These are phyloP conservation scores for Escovopsis weberi DNA, from an alignment of 2,329 filamentous ascomycete genomes.

Conservation along the genomic window DNA sequence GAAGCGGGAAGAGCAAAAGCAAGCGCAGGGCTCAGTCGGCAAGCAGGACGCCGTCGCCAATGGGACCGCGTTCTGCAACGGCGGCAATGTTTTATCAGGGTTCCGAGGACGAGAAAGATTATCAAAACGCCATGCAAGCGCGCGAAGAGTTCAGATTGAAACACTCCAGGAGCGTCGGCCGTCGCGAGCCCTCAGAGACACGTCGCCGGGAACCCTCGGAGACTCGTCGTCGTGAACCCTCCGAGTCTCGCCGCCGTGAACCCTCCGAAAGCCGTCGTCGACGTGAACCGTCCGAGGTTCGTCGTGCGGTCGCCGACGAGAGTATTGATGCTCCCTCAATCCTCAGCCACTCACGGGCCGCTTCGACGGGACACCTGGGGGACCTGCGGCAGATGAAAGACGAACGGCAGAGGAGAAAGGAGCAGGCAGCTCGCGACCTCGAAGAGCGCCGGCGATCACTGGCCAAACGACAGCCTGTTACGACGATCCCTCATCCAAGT, in stretches of 20 bases:
- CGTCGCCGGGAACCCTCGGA: too few relatives aligned
- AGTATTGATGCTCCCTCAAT: too few relatives aligned
- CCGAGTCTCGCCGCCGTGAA: slow-evolving; percentile 22
- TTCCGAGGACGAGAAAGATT: slow-evolving; percentile 53
- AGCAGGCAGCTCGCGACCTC: slow-evolving; percentile 67
- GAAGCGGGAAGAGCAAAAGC: slow-evolving; percentile 44
- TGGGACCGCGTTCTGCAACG: slow-evolving; percentile 55
- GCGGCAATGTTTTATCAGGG: slow-evolving; percentile 17
- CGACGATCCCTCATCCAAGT: slow-evolving; percentile 62
- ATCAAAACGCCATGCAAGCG: slow-evolving; percentile 35
- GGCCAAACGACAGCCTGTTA: slow-evolving; percentile 64
- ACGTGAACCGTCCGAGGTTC: slow-evolving; percentile 13
- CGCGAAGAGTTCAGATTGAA: slow-evolving; percentile 42
- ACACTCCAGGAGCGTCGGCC: slow-evolving; percentile 37
- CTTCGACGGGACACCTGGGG: slow-evolving; percentile 33
- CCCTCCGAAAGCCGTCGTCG: slow-evolving; percentile 9
- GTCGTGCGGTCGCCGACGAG: too few relatives aligned
- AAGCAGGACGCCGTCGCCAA: slow-evolving; percentile 51
- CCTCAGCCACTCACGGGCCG: slow-evolving; percentile 13
- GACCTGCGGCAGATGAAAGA: slow-evolving; percentile 42
- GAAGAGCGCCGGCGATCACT: slow-evolving; percentile 79
- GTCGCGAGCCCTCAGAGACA: slow-evolving; percentile 22
- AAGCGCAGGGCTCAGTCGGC: slow-evolving; percentile 41
- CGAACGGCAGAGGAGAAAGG: slow-evolving; percentile 53
- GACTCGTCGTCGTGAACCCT: too few relatives aligned